phyloP scores from a whole-genome alignment of 345 rosid species.

The Ceriops decandra region DNA sequence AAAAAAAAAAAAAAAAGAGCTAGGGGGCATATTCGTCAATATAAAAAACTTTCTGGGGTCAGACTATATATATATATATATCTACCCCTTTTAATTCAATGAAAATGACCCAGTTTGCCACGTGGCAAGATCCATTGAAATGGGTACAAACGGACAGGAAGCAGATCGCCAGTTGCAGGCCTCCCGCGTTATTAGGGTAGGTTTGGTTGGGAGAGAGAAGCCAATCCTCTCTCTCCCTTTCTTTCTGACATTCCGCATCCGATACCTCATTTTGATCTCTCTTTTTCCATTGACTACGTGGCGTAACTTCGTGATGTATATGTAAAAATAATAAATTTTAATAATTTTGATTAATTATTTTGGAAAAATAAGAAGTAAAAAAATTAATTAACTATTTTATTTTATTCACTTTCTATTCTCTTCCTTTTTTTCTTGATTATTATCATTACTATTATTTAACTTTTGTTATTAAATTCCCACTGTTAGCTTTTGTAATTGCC shows the following conservation, averaged over 20 bases:
- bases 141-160: constrained; percentile 14
- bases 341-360: too few relatives aligned
- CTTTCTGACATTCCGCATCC: constrained; percentile 31
- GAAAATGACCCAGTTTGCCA: constrained; percentile 11
- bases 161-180: constrained; percentile 30
- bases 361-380: too few relatives aligned
- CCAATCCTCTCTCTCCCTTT: neutral
- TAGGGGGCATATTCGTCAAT: constrained; percentile 9
- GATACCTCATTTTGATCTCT: neutral
- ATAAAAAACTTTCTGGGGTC: neutral
- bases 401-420: too few relatives aligned
- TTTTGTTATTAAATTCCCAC: neutral
- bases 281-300: too few relatives aligned
- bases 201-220: constrained; percentile 22
- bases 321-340: too few relatives aligned
- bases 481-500: constrained; percentile 6
- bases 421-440: too few relatives aligned
- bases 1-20: neutral
- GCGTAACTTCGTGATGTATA: too few relatives aligned
- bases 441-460: neutral
- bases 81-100: neutral
- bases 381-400: too few relatives aligned
- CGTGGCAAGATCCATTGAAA: constrained; percentile 22
- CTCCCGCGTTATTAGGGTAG: constrained; percentile 2
- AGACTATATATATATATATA: neutral